Conservation (phyloP, 441 rosid genomes). For the Arabidopsis lyrata region DNA sequence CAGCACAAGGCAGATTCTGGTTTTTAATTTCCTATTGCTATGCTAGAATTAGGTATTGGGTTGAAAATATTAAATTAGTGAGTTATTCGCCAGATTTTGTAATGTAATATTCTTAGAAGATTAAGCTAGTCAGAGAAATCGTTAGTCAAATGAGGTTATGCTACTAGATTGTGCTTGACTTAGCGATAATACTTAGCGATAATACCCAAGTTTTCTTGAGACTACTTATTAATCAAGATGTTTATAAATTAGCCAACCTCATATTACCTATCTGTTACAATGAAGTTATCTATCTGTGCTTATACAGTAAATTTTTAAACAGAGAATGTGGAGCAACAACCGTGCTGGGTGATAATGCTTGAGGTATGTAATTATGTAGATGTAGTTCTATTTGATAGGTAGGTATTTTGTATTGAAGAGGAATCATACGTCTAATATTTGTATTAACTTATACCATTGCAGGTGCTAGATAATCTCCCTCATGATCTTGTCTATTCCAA, state of each 20-base stretch:
- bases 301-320: slow-evolving; percentile 42
- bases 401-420: slow-evolving; percentile 25
- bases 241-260: background rate
- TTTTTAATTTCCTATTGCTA: background rate
- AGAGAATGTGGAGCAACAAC: slow-evolving; percentile 77
- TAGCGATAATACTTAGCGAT: background rate
- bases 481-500: slow-evolving; percentile 87
- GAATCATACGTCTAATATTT: background rate
- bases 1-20: slow-evolving; percentile 27
- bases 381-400: slow-evolving; percentile 8
- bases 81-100: background rate
- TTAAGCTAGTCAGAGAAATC: background rate
- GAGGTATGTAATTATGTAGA: slow-evolving; percentile 59
- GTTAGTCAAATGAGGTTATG: slow-evolving; percentile 8
- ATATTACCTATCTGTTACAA: background rate
- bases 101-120: background rate
- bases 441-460: slow-evolving; percentile 37
- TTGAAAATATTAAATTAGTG: slow-evolving; percentile 13
- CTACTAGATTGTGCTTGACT: background rate
- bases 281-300: slow-evolving; percentile 29
- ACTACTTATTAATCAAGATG: background rate
- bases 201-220: background rate
- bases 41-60: background rate
- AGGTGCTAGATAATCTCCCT: slow-evolving; percentile 99
- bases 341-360: slow-evolving; percentile 98